Evolutionary conservation across 768 basidiomycete genomes (phyloP).

Genomic region (Leccinum uliginosum): DNA sequence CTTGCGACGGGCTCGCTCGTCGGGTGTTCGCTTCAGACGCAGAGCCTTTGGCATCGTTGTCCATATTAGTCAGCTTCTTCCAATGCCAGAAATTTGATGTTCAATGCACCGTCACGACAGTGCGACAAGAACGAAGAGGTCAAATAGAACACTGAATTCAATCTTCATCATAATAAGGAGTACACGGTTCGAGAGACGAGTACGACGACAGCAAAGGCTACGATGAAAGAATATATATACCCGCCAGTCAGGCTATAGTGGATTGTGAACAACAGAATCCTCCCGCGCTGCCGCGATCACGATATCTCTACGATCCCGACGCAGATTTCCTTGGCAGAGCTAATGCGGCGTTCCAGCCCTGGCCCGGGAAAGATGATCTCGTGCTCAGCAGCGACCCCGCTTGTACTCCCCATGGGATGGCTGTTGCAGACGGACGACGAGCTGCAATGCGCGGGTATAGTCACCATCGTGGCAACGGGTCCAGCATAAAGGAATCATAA

Average conservation of each 20-base stretch:
- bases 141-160: neutral
- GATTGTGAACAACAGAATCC: no score
- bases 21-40: constrained; percentile 59
- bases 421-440: constrained; percentile 6
- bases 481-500: neutral
- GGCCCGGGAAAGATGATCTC: neutral
- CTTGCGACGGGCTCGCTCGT: constrained; percentile 35
- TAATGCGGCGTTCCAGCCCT: neutral
- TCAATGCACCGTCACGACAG: no score
- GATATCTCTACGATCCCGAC: neutral
- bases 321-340: neutral
- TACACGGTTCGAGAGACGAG: no score
- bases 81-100: no score
- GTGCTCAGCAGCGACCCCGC: neutral
- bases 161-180: no score
- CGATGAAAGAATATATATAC: no score
- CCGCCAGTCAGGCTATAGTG: no score
- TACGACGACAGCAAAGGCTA: no score
- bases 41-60: constrained; percentile 41
- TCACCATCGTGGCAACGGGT: neutral
- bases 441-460: constrained; percentile 2
- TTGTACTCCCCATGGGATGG: neutral
- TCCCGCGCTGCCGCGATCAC: neutral
- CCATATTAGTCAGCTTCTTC: constrained; percentile 19
- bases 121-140: neutral